Base-by-base conservation (phyloP, 139 green algal genomes). In the Cymbomonas tetramitiformis region DNA sequence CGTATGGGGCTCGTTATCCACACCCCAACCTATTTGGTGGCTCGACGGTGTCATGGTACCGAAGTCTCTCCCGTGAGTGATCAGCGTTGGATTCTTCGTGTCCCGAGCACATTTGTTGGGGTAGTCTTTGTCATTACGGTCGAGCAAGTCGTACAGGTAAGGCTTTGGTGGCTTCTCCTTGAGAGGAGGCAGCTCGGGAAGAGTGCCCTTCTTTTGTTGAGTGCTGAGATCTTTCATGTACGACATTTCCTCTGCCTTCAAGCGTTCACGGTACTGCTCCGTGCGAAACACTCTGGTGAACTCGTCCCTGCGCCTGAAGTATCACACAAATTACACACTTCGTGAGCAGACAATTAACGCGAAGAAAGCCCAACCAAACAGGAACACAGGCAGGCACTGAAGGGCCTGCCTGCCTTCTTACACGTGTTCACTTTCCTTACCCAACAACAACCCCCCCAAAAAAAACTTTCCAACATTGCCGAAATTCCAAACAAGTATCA, bases 181-280 rank as follows among this genome's bases (percentile, higher is more conserved):
- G 34, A 30, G 9, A 40, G 39, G 28, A 18, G 4, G 18, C n/a
- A 47, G 4, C 15, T 50, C 46, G 31, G 40, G 15, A 30, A 62
- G 30, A 21, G 33, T 43, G 25, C 8, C 34, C 46, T 23, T 56
- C 24, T 21, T 28, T 5, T 19, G 24, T 36, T 0, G 47, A 28
- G 4, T 9, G 41, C 31, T 6, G 33, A 38, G 6, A 18, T 7
- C 21, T 30, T 41, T 4, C 40, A 4, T 6, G 47, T 30, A 19
- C 21, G 26, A 56, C 10, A 31, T 56, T 26, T 19, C 40, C 32
- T 38, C 41, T 44, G 75, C 72, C 65, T 71, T 69, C 2, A 93
- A 77, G 59, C 85, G 79, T 58, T 90, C 75, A 0, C 84, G 62
- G 62, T 81, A 88, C 61, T 93, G 84, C 65, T 82, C 65, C 10